Conservation (phyloP, 257 asterid species). For the Echium plantagineum region DNA sequence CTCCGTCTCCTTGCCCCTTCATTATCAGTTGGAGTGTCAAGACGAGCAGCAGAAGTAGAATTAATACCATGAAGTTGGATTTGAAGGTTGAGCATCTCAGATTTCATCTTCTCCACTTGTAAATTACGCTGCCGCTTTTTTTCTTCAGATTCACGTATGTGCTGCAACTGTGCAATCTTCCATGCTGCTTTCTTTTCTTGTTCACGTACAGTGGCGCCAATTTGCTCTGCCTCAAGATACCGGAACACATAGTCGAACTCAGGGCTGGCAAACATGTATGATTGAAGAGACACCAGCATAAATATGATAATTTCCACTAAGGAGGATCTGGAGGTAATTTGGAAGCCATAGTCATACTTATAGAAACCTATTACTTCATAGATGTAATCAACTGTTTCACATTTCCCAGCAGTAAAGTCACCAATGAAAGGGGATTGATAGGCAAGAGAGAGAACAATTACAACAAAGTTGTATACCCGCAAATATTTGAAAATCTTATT, state of each 20-base stretch:
- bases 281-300: slow-evolving; percentile 82
- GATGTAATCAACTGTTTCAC: slow-evolving; percentile 78
- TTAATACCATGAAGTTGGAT: slow-evolving; percentile 73
- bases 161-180: slow-evolving; percentile 88
- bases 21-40: slow-evolving; percentile 46
- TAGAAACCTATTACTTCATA: slow-evolving; percentile 94
- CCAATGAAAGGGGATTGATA: slow-evolving; percentile 94
- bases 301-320: slow-evolving; percentile 89
- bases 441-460: slow-evolving; percentile 91
- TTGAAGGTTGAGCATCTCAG: slow-evolving; percentile 97
- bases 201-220: slow-evolving; percentile 94
- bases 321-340: slow-evolving; percentile 95
- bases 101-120: slow-evolving; percentile 99
- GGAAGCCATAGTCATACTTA: slow-evolving; percentile 92
- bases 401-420: slow-evolving; percentile 61
- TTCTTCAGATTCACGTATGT: slow-evolving; percentile 85
- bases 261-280: slow-evolving; percentile 90
- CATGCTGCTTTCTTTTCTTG: slow-evolving; percentile 95
- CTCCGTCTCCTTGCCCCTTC: slow-evolving; percentile 65
- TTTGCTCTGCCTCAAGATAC: slow-evolving; percentile 96
- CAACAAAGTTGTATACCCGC: slow-evolving; percentile 76
- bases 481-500: slow-evolving; percentile 77
- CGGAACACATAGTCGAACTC: slow-evolving; percentile 96
- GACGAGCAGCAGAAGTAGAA: slow-evolving; percentile 36
- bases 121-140: slow-evolving; percentile 75